Evolutionary conservation across 108 stramenopile genomes (phyloP), one percentile per base, ranked within the genome.

Genomic region (Cylindrotheca fusiformis): DNA sequence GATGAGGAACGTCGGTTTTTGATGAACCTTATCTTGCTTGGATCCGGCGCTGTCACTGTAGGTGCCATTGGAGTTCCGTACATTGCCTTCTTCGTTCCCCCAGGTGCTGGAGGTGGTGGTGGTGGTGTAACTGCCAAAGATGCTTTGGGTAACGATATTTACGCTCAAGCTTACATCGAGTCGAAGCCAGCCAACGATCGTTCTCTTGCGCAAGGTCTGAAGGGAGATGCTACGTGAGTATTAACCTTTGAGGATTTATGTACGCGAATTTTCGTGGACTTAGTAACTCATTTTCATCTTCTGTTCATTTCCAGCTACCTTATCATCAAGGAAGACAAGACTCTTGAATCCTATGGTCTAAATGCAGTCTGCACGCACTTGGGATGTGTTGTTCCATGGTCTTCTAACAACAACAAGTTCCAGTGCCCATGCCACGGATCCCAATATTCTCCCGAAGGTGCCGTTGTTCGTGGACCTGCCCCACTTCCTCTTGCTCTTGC

Each of bases 381-480:
- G 80, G 97, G 97, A 65, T 98, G 97, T 65, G 96, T 98, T 51
- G 97, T 98, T 48, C 97, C 97, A 52, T 98, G 97, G 97, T 96
- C 92, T 71, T 91, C 90, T 49, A 90, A 94, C 57, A 83, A 86
- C 76, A 96, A 96, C 95, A 97, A 98, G 87, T 98, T 96, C 84
- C 92, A 95, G 85, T 98, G 97, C 95, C 97, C 97, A 55, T 98
- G 97, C 87, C 97, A 98, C 81, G 97, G 96, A 78, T 98, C 97
- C 49, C 89, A 98, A 78, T 98, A 98, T 79, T 88, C 94, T 66
- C 79, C 81, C 22, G 84, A 82, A 60, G 97, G 97, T 50, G 82
- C 87, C 69, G 97, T 98, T 56, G 90, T 98, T 53, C 94, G 97
- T 74, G 97, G 97, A 72, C 97, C 97, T 36, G 97, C 97, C 50